phyloP scores from a whole-genome alignment of 2,329 filamentous ascomycete genomes.

The Xylariaceae sp. region DNA sequence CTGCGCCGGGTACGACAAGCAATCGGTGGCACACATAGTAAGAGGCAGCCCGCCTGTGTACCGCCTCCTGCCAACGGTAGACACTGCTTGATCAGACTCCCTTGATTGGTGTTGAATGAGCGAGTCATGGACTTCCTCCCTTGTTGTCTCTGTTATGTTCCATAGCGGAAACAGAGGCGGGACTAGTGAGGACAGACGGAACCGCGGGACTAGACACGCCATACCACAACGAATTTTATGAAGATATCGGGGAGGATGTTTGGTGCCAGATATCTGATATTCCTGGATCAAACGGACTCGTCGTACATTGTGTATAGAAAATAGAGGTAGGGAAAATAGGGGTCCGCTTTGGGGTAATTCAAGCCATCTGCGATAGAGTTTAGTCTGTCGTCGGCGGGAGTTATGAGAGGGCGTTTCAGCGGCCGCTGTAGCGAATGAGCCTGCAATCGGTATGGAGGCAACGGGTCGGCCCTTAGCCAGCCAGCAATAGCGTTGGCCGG shows the following conservation, averaged over 20 bases:
- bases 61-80: background rate
- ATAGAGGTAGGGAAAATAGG: too few relatives aligned
- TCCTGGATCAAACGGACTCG: too few relatives aligned
- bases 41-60: background rate
- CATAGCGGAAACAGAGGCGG: background rate
- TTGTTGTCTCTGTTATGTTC: background rate
- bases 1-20: background rate
- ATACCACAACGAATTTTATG: background rate
- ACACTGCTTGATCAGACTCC: background rate
- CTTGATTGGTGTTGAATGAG: background rate
- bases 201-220: background rate
- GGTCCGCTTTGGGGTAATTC: too few relatives aligned
- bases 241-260: background rate
- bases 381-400: too few relatives aligned
- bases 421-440: too few relatives aligned
- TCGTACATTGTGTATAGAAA: too few relatives aligned
- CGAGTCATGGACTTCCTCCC: background rate
- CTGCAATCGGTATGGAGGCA: too few relatives aligned
- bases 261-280: too few relatives aligned
- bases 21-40: constrained; percentile 1
- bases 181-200: background rate
- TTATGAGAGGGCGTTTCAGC: too few relatives aligned
- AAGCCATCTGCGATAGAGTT: too few relatives aligned
- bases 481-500: background rate
- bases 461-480: too few relatives aligned